Percentiles rank a stretch among this genome's conserved stretches.
These are phyloP conservation scores for Cavenderia fasciculata DNA, from an alignment of 78 protist genomes.

Conservation along the genomic window DNA sequence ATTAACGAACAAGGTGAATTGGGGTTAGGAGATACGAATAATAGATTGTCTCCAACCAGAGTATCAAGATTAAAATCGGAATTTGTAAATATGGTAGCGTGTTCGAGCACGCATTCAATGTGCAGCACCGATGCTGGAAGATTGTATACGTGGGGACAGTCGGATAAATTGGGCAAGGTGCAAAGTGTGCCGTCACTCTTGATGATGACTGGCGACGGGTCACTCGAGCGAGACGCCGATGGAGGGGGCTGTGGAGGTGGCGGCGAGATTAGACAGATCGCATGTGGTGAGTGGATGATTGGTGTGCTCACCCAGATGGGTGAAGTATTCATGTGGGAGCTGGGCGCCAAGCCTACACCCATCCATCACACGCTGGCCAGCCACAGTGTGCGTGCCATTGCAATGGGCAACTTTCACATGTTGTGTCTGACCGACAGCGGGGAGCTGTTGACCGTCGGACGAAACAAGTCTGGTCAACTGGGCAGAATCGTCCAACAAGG, in stretches of 20 bases:
- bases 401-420: slow-evolving; percentile 78
- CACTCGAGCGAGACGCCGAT: not conserved
- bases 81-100: slow-evolving; percentile 5
- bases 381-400: slow-evolving; percentile 40
- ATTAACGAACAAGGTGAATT: slow-evolving; percentile 61
- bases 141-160: slow-evolving; percentile 55
- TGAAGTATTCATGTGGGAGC: slow-evolving; percentile 50
- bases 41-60: slow-evolving; percentile 47
- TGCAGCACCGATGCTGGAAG: slow-evolving; percentile 59
- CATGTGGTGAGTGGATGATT: slow-evolving; percentile 49
- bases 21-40: slow-evolving; percentile 68
- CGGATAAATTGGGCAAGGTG: slow-evolving; percentile 48
- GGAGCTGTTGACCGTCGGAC: slow-evolving; percentile 40
- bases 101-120: slow-evolving; percentile 45
- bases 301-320: slow-evolving; percentile 51
- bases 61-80: slow-evolving; percentile 43
- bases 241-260: slow-evolving; percentile 49
- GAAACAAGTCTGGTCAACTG: slow-evolving; percentile 64
- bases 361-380: slow-evolving; percentile 14
- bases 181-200: slow-evolving; percentile 31
- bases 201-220: not conserved
- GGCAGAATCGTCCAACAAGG: not conserved
- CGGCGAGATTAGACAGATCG: slow-evolving; percentile 40
- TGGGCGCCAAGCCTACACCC: slow-evolving; percentile 36
- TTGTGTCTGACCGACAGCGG: slow-evolving; percentile 71